phyloP scores from a whole-genome alignment of 805 yeast species.

The Candida cerambycidarum region DNA sequence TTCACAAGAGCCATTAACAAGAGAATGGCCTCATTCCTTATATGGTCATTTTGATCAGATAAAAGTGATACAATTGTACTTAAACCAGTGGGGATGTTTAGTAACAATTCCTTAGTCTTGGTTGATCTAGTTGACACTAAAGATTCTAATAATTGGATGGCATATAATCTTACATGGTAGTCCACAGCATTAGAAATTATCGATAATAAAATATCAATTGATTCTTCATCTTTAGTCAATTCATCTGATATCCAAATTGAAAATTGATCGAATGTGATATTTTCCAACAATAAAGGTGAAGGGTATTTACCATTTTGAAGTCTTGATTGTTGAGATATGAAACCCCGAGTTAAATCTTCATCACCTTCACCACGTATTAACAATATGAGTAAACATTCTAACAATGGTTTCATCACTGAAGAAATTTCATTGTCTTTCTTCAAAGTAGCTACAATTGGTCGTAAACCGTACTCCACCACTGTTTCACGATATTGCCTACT shows the following conservation, averaged over 20 bases:
- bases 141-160: constrained; percentile 83
- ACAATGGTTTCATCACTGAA: constrained; percentile 70
- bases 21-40: constrained; percentile 83
- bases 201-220: constrained; percentile 28
- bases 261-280: constrained; percentile 71
- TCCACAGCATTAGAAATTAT: constrained; percentile 55
- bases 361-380: constrained; percentile 68
- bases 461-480: constrained; percentile 83
- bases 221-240: constrained; percentile 56
- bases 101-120: constrained; percentile 70
- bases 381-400: constrained; percentile 82
- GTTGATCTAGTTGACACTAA: constrained; percentile 72
- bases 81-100: constrained; percentile 74
- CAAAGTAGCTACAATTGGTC: constrained; percentile 68
- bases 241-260: constrained; percentile 96
- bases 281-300: constrained; percentile 62
- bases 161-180: constrained; percentile 76
- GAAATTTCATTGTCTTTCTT: constrained; percentile 66
- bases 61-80: constrained; percentile 64
- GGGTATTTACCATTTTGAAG: constrained; percentile 76
- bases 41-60: constrained; percentile 64
- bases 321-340: constrained; percentile 76
- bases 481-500: constrained; percentile 86
- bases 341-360: constrained; percentile 63
- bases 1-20: constrained; percentile 80